Percentiles rank a stretch among this genome's conserved stretches.
These are phyloP conservation scores for Elsinoe batatas DNA, from an alignment of 2,329 filamentous ascomycete species.

Conservation along the genomic window DNA sequence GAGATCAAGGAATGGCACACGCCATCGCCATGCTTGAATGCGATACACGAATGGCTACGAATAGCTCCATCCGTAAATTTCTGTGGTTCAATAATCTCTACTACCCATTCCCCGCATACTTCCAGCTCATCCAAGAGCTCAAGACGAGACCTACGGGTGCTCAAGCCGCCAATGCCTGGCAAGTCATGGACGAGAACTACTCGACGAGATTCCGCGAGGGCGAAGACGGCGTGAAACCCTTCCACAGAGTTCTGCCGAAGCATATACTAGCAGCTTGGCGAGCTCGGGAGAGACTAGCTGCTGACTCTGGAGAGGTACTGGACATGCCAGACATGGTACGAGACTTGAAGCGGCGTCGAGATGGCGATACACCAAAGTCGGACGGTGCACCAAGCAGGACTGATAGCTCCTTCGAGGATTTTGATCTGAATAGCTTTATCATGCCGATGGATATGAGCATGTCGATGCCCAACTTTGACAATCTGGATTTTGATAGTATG, in stretches of 20 bases:
- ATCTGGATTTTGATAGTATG: slow-evolving; percentile 7
- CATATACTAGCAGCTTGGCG: slow-evolving; percentile 56
- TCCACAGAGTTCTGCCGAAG: slow-evolving; percentile 39
- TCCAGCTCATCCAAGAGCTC: slow-evolving; percentile 37
- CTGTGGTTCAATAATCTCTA: slow-evolving; percentile 35
- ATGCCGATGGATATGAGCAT: not conserved
- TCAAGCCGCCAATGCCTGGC: slow-evolving; percentile 34
- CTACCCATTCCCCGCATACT: slow-evolving; percentile 42
- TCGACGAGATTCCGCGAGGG: slow-evolving; percentile 26
- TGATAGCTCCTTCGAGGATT: not conserved
- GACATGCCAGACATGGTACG: not conserved
- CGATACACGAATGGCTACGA: slow-evolving; percentile 37
- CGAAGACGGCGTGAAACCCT: slow-evolving; percentile 17
- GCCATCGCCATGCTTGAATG: slow-evolving; percentile 35
- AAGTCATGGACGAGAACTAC: slow-evolving; percentile 38
- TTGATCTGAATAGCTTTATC: not conserved
- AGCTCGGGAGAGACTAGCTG: slow-evolving; percentile 31
- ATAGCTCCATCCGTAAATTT: slow-evolving; percentile 33
- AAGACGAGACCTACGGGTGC: slow-evolving; percentile 27
- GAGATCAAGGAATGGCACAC: slow-evolving; percentile 23
- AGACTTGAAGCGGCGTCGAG: not conserved
- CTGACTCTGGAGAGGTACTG: not conserved
- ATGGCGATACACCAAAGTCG: not conserved
- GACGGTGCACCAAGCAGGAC: not conserved
- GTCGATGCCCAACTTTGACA: not conserved